Evolutionary conservation across 1,139 yeast species (phyloP).

Genomic region (Candida tropicalis): DNA sequence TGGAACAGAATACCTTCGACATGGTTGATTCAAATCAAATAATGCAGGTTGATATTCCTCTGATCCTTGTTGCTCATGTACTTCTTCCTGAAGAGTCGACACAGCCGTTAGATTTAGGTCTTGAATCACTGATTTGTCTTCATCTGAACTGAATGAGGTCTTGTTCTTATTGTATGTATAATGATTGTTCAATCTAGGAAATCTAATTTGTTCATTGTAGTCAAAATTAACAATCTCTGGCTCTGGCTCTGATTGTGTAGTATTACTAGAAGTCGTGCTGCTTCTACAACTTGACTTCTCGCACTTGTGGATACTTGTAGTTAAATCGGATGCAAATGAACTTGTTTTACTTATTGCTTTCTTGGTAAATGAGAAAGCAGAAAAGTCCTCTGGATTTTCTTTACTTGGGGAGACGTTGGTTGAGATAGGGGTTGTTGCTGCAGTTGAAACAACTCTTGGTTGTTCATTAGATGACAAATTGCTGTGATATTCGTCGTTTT

Average conservation of each 20-base stretch:
- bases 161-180: conserved; percentile 23
- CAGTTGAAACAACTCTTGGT: neutral
- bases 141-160: conserved; percentile 10
- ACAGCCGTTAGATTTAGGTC: neutral
- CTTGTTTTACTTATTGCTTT: conserved; percentile 31
- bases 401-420: conserved; percentile 2
- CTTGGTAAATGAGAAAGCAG: conserved; percentile 43
- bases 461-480: conserved; percentile 1
- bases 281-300: conserved; percentile 11
- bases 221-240: conserved; percentile 36
- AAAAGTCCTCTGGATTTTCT: conserved; percentile 19
- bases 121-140: neutral
- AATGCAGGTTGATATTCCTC: conserved; percentile 40
- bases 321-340: conserved; percentile 4
- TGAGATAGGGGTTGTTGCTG: conserved; percentile 2
- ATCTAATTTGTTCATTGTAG: conserved; percentile 48
- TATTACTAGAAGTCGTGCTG: conserved; percentile 13
- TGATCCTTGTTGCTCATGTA: conserved; percentile 1
- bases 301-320: conserved; percentile 6
- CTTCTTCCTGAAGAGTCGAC: neutral
- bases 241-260: conserved; percentile 7
- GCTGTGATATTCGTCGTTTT: neutral
- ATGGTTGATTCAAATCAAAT: conserved; percentile 42
- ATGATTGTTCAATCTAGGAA: conserved; percentile 42
- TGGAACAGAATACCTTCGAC: conserved; percentile 32